phyloP scores from a whole-genome alignment of 2,329 filamentous ascomycete species.

The Hypoxylon sp. region DNA sequence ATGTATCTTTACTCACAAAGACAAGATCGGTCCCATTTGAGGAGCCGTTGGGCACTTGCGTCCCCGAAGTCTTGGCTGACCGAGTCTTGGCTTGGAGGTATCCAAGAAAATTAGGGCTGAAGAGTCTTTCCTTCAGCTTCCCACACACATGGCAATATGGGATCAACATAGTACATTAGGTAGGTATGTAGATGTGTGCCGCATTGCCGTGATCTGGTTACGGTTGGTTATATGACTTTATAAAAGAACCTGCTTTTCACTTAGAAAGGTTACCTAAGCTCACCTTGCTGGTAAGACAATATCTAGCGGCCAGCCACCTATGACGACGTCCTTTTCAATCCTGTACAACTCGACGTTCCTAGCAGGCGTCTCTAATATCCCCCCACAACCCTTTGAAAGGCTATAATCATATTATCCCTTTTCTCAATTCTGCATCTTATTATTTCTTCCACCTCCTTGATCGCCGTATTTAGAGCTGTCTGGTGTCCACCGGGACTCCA shows the following conservation, averaged over 20 bases:
- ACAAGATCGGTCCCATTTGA: constrained; percentile 3
- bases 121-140: constrained; percentile 1
- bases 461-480: not conserved
- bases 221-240: constrained; percentile 2
- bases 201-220: constrained; percentile 23
- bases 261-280: constrained; percentile 1
- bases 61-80: constrained; percentile 12
- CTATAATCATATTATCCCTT: not conserved
- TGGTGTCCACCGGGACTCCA: not conserved
- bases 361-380: not conserved
- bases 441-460: not conserved
- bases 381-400: constrained; percentile 3
- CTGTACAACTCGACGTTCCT: not conserved
- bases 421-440: not conserved
- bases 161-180: constrained; percentile 5
- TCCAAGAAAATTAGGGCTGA: constrained; percentile 4
- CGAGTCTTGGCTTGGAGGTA: constrained; percentile 15
- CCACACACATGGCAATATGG: not conserved
- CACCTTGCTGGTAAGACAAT: constrained; percentile 15
- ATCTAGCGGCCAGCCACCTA: constrained; percentile 33
- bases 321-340: constrained; percentile 35
- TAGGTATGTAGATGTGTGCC: constrained; percentile 12
- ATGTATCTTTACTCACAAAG: not conserved
- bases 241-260: constrained; percentile 8
- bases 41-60: not conserved